Percentiles rank a stretch among this genome's conserved stretches.
Conservation (phyloP, 2,329 filamentous ascomycete species). For the Fusarium nurragi region DNA sequence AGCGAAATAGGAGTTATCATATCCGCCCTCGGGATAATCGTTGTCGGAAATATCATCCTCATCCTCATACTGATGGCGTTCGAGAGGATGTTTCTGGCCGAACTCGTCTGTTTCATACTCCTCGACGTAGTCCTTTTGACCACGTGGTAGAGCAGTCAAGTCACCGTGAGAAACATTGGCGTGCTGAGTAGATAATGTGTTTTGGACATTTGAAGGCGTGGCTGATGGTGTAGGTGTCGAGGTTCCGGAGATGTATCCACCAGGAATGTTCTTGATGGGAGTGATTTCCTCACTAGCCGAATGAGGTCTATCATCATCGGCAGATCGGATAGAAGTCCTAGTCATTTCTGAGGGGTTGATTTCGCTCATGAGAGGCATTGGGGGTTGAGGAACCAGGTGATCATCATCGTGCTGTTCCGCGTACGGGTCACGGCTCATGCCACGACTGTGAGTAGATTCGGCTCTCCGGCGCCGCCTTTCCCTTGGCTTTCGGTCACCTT, state of each 20-base stretch:
- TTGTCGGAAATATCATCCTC: constrained; percentile 48
- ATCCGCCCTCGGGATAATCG: constrained; percentile 55
- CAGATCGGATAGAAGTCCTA: constrained; percentile 85
- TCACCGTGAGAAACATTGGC: constrained; percentile 69
- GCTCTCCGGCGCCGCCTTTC: constrained; percentile 62
- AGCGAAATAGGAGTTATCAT: constrained; percentile 61
- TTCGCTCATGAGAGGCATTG: constrained; percentile 89
- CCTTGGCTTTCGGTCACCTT: constrained; percentile 62
- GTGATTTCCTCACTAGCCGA: constrained; percentile 72
- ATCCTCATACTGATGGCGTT: constrained; percentile 56
- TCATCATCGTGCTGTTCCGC: constrained; percentile 63
- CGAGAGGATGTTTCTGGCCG: constrained; percentile 54
- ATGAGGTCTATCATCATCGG: constrained; percentile 76
- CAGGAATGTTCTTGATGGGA: constrained; percentile 70
- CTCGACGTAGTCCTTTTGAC: constrained; percentile 53
- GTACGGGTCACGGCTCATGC: constrained; percentile 56
- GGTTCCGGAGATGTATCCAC: constrained; percentile 67
- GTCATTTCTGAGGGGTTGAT: constrained; percentile 89
- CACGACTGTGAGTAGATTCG: constrained; percentile 58
- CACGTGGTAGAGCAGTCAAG: constrained; percentile 62
- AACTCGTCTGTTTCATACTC: constrained; percentile 60
- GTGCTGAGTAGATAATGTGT: constrained; percentile 74
- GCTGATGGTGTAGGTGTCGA: constrained; percentile 71
- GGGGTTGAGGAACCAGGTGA: constrained; percentile 70
- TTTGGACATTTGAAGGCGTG: constrained; percentile 63